phyloP scores from a whole-genome alignment of 2,329 filamentous ascomycete species.

The Colletotrichum neosansevieriae region DNA sequence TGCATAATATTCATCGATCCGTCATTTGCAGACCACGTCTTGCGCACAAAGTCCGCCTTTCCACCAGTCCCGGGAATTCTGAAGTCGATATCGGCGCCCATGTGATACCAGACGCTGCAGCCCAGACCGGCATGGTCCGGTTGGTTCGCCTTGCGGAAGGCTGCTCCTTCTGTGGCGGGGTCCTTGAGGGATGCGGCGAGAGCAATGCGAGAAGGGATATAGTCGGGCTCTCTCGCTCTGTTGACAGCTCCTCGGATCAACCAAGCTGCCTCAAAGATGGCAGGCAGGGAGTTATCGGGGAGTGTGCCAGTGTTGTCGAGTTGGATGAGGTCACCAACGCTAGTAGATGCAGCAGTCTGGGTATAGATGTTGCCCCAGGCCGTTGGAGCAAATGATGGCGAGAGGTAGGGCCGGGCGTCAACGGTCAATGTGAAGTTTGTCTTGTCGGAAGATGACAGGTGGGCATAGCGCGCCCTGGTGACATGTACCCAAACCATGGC shows the following conservation, averaged over 20 bases:
- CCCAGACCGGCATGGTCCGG: constrained; percentile 20
- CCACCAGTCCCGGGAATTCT: constrained; percentile 22
- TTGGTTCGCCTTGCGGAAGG: constrained; percentile 7
- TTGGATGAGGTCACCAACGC: not conserved
- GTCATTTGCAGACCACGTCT: constrained; percentile 37
- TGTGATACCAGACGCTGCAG: constrained; percentile 34
- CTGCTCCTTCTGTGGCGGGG: constrained; percentile 11
- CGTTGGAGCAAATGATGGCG: not conserved
- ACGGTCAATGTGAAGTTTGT: constrained; percentile 22
- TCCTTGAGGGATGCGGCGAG: constrained; percentile 18
- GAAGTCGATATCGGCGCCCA: constrained; percentile 38
- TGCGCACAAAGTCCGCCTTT: constrained; percentile 22
- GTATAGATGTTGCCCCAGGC: constrained; percentile 31
- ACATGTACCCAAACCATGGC: constrained; percentile 28
- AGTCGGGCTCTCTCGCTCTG: not conserved
- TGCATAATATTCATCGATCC: constrained; percentile 35
- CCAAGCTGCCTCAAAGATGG: constrained; percentile 21
- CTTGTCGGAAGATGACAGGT: constrained; percentile 1
- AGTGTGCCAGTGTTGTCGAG: not conserved
- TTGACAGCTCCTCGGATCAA: constrained; percentile 17
- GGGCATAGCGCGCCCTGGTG: constrained; percentile 12
- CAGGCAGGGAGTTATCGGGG: not conserved
- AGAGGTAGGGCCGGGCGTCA: constrained; percentile 14
- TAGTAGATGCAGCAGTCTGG: constrained; percentile 10
- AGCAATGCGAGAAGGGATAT: constrained; percentile 22